These are phyloP conservation scores for Oryza longistaminata DNA, from an alignment of 176 grass and related monocot genomes.

Conservation along the genomic window DNA sequence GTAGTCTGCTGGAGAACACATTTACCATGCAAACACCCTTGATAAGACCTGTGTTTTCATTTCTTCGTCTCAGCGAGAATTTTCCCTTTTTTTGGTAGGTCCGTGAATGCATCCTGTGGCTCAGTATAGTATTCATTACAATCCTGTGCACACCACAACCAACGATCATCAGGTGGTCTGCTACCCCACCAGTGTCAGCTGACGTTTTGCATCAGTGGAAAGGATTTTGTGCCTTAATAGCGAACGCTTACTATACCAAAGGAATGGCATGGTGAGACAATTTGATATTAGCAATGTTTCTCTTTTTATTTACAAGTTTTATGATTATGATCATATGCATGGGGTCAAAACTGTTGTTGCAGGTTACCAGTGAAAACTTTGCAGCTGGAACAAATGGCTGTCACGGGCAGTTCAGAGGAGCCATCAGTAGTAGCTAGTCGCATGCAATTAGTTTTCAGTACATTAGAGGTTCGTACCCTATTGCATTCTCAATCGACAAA, in stretches of 20 bases:
- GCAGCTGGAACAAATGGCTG: constrained; percentile 92
- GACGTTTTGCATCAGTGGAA: constrained; percentile 91
- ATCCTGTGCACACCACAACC: constrained; percentile 93
- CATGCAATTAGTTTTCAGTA: constrained; percentile 95
- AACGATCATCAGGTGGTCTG: constrained; percentile 89
- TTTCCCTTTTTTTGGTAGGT: constrained; percentile 37
- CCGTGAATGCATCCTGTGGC: constrained; percentile 85
- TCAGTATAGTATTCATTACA: constrained; percentile 95
- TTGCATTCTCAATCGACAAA: background rate
- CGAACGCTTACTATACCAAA: constrained; percentile 89
- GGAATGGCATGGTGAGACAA: constrained; percentile 91
- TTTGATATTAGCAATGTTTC: background rate
- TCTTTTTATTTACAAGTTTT: background rate
- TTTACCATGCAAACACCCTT: constrained; percentile 15
- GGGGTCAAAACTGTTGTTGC: constrained; percentile 22
- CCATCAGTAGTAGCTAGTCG: constrained; percentile 88
- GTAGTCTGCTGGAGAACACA: constrained; percentile 9
- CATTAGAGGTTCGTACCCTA: constrained; percentile 68
- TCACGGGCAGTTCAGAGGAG: constrained; percentile 73
- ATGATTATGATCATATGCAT: background rate
- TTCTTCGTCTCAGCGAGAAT: background rate
- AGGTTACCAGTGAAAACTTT: constrained; percentile 96
- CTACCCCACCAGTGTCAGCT: constrained; percentile 68
- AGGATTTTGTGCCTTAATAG: constrained; percentile 92
- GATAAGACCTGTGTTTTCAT: background rate